Base-by-base conservation (phyloP, 2,329 filamentous ascomycete genomes). In the Microdochium paspali region DNA sequence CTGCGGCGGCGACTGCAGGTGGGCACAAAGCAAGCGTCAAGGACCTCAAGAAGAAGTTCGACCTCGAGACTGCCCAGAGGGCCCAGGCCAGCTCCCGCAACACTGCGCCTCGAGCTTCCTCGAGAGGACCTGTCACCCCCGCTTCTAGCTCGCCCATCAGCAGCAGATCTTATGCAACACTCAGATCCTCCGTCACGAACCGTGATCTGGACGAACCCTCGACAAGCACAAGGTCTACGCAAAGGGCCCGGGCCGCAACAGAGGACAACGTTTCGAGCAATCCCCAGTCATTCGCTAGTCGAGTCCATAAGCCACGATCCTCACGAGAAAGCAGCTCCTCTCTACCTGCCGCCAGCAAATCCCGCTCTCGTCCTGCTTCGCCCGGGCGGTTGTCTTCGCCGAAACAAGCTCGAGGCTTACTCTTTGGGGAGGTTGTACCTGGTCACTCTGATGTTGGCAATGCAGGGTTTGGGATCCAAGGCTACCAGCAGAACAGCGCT, bases 11-110 rank as follows among this genome's bases (percentile, higher is more conserved):
- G 46, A 59, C 61, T 44, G 57, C 66, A 54, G 53, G 51, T 53
- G 57, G 56, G 24, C 59, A 58, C 46, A 76, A 84, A 54, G 73
- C 81, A n/a, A 90, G 84, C 50, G 85, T 93, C 55, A 88, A 84
- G 66, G 87, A 93, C 60, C 72, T 93, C 52, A 82, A 87, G 58
- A 87, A 84, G 64, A 82, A 79, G 47, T 93, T 91, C 66, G 86
- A 91, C 63, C 80, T 83, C 59, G 80, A 74, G 54, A 69, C 63
- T 44, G 52, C 59, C 23, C 53, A 58, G 47, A 35, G 49, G 23
- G 54, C 45, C n/a, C 21, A 54, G 44, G 52, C 63, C 50, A 56
- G 63, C 40, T 59, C 66, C 47, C 54, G 66, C 51, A 66, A 64
- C 54, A 49, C 60, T 32, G 57, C 61, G 45, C 54, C 63, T 49